A percentile compares a stretch with the other conserved stretches of the same genome.
Conservation (phyloP, 2,329 filamentous ascomycete genomes). For the Rutstroemia sp. region DNA sequence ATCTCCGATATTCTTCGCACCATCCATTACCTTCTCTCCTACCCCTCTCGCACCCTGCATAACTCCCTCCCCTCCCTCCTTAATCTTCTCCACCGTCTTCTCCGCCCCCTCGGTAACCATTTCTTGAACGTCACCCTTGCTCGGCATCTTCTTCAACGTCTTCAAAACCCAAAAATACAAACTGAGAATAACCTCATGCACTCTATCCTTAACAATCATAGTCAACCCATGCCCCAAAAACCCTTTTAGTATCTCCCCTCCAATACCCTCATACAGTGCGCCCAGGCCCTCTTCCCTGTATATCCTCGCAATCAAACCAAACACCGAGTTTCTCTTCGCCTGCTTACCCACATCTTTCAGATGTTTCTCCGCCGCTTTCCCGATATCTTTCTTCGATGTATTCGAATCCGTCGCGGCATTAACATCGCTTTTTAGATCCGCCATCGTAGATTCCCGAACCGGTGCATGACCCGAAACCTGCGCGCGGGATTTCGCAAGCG, state of each 20-base stretch:
- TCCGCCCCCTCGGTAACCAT: constrained; percentile 12
- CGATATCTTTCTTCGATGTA: constrained; percentile 17
- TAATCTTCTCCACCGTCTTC: constrained; percentile 13
- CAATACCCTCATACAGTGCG: constrained; percentile 69
- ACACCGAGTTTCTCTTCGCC: constrained; percentile 43
- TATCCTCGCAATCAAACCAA: constrained; percentile 53
- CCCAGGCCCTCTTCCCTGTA: constrained; percentile 55
- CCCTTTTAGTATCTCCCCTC: constrained; percentile 69
- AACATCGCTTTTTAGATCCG: constrained; percentile 26
- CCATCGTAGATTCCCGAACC: constrained; percentile 10
- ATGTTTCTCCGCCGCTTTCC: not conserved
- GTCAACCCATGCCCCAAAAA: constrained; percentile 83
- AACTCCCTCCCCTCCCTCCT: constrained; percentile 17
- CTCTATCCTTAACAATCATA: constrained; percentile 76
- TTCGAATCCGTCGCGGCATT: constrained; percentile 25
- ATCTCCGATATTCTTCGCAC: not conserved
- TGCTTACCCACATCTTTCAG: constrained; percentile 16
- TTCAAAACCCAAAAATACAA: constrained; percentile 61
- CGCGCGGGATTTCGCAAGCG: constrained; percentile 72
- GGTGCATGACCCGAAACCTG: constrained; percentile 38
- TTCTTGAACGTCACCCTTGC: constrained; percentile 33
- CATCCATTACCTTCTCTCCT: not conserved
- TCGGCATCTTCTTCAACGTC: constrained; percentile 36
- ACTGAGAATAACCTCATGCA: constrained; percentile 65
- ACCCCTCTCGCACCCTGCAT: not conserved